phyloP scores from a whole-genome alignment of 257 asterid genomes.

The Solanum ahanhuiri region DNA sequence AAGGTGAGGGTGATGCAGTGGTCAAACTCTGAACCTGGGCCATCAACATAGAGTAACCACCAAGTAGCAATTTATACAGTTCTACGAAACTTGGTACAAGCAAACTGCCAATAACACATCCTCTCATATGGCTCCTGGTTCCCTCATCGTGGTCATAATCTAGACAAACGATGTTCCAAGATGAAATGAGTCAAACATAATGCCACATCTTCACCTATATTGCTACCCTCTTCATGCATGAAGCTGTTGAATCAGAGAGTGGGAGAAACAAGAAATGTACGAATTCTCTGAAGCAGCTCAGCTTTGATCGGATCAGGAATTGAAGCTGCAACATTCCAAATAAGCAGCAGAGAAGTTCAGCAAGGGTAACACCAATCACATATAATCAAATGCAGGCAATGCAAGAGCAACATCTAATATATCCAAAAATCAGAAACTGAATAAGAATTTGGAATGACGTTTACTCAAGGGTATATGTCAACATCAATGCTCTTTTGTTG shows the following conservation, averaged over 20 bases:
- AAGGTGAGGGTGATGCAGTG: not conserved
- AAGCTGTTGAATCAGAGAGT: constrained; percentile 23
- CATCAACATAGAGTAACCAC: not conserved
- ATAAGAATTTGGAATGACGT: not conserved
- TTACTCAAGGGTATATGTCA: not conserved
- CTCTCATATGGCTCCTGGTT: not conserved
- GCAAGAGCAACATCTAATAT: not conserved
- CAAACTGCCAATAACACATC: not conserved
- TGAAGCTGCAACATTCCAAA: constrained; percentile 38
- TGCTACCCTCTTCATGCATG: not conserved
- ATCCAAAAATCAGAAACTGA: not conserved
- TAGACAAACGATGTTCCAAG: not conserved
- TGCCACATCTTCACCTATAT: not conserved
- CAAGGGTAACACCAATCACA: not conserved
- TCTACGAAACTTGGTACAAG: not conserved
- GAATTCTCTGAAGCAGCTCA: constrained; percentile 60
- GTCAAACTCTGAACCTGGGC: not conserved
- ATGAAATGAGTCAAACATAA: not conserved
- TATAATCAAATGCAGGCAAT: not conserved
- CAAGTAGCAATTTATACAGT: not conserved
- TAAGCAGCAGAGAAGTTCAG: not conserved
- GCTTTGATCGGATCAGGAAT: constrained; percentile 68
- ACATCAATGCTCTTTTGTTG: not conserved
- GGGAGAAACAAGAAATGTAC: constrained; percentile 41
- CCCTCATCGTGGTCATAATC: not conserved